These are phyloP conservation scores for Daldinia vernicosa DNA, from an alignment of 495 filamentous ascomycete species.

Conservation along the genomic window DNA sequence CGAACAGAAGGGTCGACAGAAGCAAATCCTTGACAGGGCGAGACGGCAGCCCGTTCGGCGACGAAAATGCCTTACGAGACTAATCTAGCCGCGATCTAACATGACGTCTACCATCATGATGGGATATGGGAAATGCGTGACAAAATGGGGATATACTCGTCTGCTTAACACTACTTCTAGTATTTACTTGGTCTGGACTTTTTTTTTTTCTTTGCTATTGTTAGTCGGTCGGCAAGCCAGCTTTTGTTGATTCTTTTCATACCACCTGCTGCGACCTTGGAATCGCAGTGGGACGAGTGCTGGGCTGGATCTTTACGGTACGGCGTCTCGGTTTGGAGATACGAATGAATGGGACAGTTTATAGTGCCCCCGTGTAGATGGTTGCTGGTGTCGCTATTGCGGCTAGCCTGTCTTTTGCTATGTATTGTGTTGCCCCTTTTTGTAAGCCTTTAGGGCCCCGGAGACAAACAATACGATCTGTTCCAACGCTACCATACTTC, in stretches of 20 bases:
- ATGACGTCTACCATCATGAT: slow-evolving; percentile 40
- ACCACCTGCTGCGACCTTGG: slow-evolving; percentile 24
- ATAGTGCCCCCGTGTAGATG: slow-evolving; percentile 13
- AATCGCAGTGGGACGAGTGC: slow-evolving; percentile 18
- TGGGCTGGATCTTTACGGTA: slow-evolving; percentile 38
- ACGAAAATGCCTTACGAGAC: slow-evolving; percentile 62
- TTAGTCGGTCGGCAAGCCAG: slow-evolving; percentile 23
- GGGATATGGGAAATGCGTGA: slow-evolving; percentile 43
- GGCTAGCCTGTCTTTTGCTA: slow-evolving; percentile 25
- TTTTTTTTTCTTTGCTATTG: slow-evolving; percentile 17
- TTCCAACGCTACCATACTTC: slow-evolving; percentile 16
- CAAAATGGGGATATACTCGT: slow-evolving; percentile 29
- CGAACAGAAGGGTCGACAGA: slow-evolving; percentile 52
- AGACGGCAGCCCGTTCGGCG: slow-evolving; percentile 62
- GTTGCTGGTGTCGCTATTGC: slow-evolving; percentile 13
- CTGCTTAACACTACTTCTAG: slow-evolving; percentile 35
- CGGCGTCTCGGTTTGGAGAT: slow-evolving; percentile 43
- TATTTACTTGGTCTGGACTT: slow-evolving; percentile 42
- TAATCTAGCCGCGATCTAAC: slow-evolving; percentile 35
- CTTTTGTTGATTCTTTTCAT: slow-evolving; percentile 35
- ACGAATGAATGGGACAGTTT: slow-evolving; percentile 35
- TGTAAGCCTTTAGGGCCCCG: slow-evolving; percentile 5
- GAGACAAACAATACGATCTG: slow-evolving; percentile 30
- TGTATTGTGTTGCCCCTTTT: slow-evolving; percentile 24
- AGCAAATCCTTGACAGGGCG: slow-evolving; percentile 37